Conservation (phyloP, 768 basidiomycete species). For the Panus rudis region DNA sequence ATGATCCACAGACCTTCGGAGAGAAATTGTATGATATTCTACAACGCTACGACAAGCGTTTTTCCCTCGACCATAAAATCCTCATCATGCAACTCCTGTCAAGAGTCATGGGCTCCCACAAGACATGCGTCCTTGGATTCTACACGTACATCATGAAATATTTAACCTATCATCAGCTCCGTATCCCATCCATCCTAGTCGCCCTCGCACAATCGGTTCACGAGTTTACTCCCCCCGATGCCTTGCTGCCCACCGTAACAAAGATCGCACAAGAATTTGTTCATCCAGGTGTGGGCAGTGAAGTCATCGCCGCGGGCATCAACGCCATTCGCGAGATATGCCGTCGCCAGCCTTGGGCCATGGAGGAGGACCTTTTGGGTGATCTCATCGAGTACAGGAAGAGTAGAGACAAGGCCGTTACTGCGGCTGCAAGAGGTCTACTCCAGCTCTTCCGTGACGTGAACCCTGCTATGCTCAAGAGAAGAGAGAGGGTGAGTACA, state of each 20-base stretch:
- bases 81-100: slow-evolving; percentile 95
- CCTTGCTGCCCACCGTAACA: slow-evolving; percentile 76
- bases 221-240: slow-evolving; percentile 92
- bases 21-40: slow-evolving; percentile 89
- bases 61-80: slow-evolving; percentile 94
- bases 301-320: slow-evolving; percentile 94
- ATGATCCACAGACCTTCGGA: slow-evolving; percentile 93
- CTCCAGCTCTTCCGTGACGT: slow-evolving; percentile 92
- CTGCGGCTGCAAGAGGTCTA: slow-evolving; percentile 81
- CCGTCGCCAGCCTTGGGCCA: slow-evolving; percentile 89
- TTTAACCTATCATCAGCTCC: slow-evolving; percentile 85
- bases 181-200: slow-evolving; percentile 88
- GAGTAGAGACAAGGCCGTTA: slow-evolving; percentile 89
- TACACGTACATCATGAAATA: slow-evolving; percentile 97
- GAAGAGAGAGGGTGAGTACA: slow-evolving; percentile 67
- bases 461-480: slow-evolving; percentile 87
- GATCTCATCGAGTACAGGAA: slow-evolving; percentile 95
- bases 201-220: slow-evolving; percentile 93
- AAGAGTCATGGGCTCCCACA: slow-evolving; percentile 88
- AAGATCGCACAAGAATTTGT: slow-evolving; percentile 96
- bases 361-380: slow-evolving; percentile 89
- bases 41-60: slow-evolving; percentile 85
- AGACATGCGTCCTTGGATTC: slow-evolving; percentile 87
- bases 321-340: slow-evolving; percentile 96
- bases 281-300: slow-evolving; percentile 92